Evolutionary conservation across 2,329 filamentous ascomycete genomes (phyloP).

Genomic region (Hymenoscyphus infarciens): DNA sequence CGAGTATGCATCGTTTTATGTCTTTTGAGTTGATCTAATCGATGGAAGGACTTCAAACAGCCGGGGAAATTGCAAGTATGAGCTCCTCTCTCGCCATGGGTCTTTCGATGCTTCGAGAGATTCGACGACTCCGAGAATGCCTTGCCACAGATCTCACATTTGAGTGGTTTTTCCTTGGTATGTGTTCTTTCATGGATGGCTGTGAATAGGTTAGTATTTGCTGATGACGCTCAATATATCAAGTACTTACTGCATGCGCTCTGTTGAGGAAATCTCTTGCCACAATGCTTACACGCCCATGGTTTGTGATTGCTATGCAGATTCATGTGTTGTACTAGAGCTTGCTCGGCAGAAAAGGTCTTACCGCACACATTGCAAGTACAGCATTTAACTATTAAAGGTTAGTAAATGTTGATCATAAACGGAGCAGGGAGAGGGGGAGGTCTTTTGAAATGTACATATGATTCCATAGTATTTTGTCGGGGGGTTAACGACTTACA

Average conservation of each 20-base stretch:
- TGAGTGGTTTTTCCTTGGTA: constrained; percentile 60
- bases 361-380: constrained; percentile 53
- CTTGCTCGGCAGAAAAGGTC: constrained; percentile 63
- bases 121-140: constrained; percentile 64
- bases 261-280: constrained; percentile 62
- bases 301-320: constrained; percentile 65
- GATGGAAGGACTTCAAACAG: constrained; percentile 56
- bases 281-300: constrained; percentile 53
- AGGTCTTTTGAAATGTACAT: too few relatives aligned
- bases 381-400: constrained; percentile 54
- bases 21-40: constrained; percentile 57
- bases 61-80: constrained; percentile 46
- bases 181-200: constrained; percentile 67
- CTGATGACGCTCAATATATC: not conserved
- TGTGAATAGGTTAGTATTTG: constrained; percentile 28
- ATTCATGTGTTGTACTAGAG: constrained; percentile 63
- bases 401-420: constrained; percentile 33
- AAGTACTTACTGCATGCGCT: constrained; percentile 57
- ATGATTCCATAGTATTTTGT: too few relatives aligned
- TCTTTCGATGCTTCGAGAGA: constrained; percentile 62
- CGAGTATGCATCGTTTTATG: constrained; percentile 40
- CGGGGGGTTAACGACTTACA: constrained; percentile 42
- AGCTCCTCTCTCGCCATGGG: constrained; percentile 51
- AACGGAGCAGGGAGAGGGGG: not conserved
- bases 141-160: constrained; percentile 56